Evolutionary conservation across 768 basidiomycete genomes (phyloP), one percentile per base, ranked within the genome.

Genomic region (Cystofilobasidium macerans): DNA sequence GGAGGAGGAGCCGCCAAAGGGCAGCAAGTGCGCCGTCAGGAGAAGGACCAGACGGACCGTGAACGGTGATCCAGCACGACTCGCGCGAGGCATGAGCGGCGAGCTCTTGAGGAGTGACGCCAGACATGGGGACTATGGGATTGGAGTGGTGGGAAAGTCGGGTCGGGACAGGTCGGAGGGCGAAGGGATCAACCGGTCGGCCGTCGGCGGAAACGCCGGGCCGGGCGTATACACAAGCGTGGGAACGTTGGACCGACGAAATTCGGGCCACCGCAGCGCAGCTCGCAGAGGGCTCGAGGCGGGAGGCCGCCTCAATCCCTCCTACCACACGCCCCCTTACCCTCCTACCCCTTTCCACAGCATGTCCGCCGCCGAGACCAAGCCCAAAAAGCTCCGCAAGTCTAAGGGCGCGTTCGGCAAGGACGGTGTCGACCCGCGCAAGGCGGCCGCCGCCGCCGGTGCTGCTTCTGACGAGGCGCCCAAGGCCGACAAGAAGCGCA

Each of bases 401-500:
- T 61, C 65, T 24, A 67, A 67, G 60, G 60, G 64, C 12, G 64
- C 64, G 26, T 65, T 65, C 43, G 64, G 64, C 43, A 65, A 65
- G 64, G 28, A 65, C 57, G 51, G 51, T 20, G 51, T 54, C 51
- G 51, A 54, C 51, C 51, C 51, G 26, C 51, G 51, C 26, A 71
- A 71, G 64, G 32, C 26, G 36, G 38, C 36, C 54, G 35, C 38
- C 42, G 14, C 61, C 42, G 67, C 61, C 47, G 33, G 53, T 14
- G 47, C 48, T 56, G 22, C 62, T 13, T 9, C 58, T 36, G 45
- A 61, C 0, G 48, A 57, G 16, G 40, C 58, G 36, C 57, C 68
- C 54, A 70, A 69, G 62, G 71, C 73, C 65, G 72, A 73, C 64
- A 72, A 73, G 69, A 71, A 71, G 68, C 42, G 66, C 35, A 71